Evolutionary conservation across 139 green algal species (phyloP).

Genomic region (Dunaliella sp.): DNA sequence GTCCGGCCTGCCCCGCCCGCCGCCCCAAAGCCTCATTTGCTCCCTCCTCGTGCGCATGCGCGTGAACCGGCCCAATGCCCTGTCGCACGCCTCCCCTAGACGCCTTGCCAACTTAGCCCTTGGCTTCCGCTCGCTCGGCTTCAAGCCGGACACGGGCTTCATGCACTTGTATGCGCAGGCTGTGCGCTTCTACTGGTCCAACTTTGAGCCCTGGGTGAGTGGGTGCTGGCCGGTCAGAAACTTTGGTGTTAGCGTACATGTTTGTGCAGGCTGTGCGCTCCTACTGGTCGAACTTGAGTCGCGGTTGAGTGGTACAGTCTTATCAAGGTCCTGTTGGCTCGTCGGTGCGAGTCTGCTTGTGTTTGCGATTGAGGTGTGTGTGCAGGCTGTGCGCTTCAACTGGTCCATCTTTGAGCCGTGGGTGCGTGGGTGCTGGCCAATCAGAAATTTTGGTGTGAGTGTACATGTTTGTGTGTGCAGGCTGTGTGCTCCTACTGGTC

Average conservation of each 20-base stretch:
- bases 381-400: slow-evolving; percentile 18
- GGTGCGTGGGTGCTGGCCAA: not conserved
- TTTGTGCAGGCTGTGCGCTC: slow-evolving; percentile 20
- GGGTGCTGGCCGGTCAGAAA: not conserved
- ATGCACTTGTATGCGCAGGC: slow-evolving; percentile 25
- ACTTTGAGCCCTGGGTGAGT: slow-evolving; percentile 18
- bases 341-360: too few relatives aligned
- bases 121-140: not conserved
- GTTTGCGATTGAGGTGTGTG: too few relatives aligned
- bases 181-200: slow-evolving; percentile 21
- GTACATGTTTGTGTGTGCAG: too few relatives aligned
- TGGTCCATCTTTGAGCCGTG: slow-evolving; percentile 19
- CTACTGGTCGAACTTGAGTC: slow-evolving; percentile 20
- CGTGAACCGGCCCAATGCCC: not conserved
- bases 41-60: slow-evolving; percentile 4
- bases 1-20: slow-evolving; percentile 15
- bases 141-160: slow-evolving; percentile 28
- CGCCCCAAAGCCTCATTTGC: not conserved
- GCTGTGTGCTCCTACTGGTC: too few relatives aligned
- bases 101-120: slow-evolving; percentile 18
- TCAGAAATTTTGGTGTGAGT: too few relatives aligned
- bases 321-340: too few relatives aligned
- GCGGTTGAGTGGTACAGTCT: slow-evolving; percentile 5
- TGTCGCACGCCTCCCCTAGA: slow-evolving; percentile 10
- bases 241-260: too few relatives aligned